phyloP scores from a whole-genome alignment of 1,284 basidiomycete species.

The Acaromyces ingoldii region DNA sequence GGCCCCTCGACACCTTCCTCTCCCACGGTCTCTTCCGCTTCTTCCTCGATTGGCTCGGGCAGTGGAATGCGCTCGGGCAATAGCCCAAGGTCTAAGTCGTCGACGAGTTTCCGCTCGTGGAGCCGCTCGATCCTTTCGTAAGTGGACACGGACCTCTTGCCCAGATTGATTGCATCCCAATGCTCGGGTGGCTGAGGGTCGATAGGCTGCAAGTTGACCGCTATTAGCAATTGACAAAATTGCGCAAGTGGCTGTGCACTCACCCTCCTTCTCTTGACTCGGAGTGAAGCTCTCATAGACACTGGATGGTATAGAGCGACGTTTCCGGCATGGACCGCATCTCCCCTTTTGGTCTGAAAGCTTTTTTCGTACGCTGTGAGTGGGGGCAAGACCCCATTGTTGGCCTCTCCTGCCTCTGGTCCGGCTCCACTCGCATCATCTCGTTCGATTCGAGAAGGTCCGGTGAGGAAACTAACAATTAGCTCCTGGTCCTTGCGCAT shows the following conservation, averaged over 20 bases:
- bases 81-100: neutral
- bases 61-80: neutral
- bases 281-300: neutral
- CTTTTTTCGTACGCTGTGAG: neutral
- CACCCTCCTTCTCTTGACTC: constrained; percentile 1
- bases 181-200: constrained; percentile 5
- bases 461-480: constrained; percentile 1
- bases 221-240: neutral
- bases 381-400: neutral
- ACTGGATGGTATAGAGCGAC: constrained; percentile 3
- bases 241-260: neutral
- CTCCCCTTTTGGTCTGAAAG: neutral
- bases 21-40: neutral
- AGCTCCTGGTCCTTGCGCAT: constrained; percentile 4
- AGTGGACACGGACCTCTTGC: neutral
- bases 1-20: neutral
- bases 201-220: neutral
- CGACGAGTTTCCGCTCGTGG: neutral
- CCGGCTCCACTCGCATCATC: neutral
- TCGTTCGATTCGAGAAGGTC: no score
- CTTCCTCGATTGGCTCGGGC: neutral
- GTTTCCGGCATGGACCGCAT: neutral
- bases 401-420: neutral
- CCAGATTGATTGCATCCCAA: constrained; percentile 3
- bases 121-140: constrained; percentile 6